phyloP scores from a whole-genome alignment of 371 early-diverging fungal genomes.

The Thermomucor indicae-seudaticae region DNA sequence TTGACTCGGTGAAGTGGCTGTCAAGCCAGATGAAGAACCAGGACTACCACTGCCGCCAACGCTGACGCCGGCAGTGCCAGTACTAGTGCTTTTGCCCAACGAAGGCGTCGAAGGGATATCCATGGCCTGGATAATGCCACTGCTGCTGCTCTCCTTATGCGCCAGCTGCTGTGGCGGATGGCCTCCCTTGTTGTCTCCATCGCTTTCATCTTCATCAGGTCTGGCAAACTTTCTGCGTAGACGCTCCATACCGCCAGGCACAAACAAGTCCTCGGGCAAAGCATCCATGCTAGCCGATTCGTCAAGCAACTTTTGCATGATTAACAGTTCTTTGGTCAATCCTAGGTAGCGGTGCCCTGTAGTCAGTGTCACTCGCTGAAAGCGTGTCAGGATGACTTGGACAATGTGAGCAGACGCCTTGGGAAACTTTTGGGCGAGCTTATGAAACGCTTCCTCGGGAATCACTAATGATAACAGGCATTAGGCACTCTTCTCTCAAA shows the following conservation, averaged over 20 bases:
- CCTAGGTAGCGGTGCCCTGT: conserved; percentile 92
- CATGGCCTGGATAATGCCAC: conserved; percentile 35
- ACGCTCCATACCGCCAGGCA: conserved; percentile 63
- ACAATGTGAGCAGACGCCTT: conserved; percentile 93
- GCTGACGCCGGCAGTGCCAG: too few species aligned
- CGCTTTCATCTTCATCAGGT: conserved; percentile 15
- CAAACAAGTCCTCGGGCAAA: conserved; percentile 60
- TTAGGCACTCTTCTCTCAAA: too few species aligned
- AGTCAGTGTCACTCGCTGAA: conserved; percentile 92
- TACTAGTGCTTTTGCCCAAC: conserved; percentile 3
- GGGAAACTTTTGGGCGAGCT: conserved; percentile 86
- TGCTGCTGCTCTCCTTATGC: background rate
- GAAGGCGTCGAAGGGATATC: conserved; percentile 32
- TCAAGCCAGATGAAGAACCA: background rate
- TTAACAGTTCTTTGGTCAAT: conserved; percentile 81
- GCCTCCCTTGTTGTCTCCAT: background rate
- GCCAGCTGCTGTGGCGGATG: conserved; percentile 5
- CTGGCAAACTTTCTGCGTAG: conserved; percentile 53
- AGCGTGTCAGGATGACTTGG: conserved; percentile 92
- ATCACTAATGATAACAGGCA: too few species aligned
- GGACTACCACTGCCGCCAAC: background rate
- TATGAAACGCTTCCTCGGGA: conserved; percentile 90
- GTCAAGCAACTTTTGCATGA: conserved; percentile 73
- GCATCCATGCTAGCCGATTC: conserved; percentile 58
- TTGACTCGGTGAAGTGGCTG: conserved; percentile 6